phyloP scores from a whole-genome alignment of 345 rosid genomes.

The Pugionium dolabratum region DNA sequence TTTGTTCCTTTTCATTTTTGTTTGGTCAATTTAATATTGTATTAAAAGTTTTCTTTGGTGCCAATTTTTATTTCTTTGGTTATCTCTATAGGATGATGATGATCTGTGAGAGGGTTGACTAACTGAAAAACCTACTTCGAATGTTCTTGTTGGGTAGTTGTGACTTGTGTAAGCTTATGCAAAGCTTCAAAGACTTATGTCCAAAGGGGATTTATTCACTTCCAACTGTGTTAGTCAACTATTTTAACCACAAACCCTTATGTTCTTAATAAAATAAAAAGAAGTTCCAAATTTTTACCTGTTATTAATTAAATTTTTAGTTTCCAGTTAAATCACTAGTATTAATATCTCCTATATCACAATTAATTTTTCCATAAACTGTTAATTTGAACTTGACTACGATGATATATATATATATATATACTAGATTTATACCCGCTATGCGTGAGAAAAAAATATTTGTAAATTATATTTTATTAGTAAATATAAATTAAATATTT shows the following conservation, averaged over 20 bases:
- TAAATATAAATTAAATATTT: too few species aligned
- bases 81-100: slow-evolving; percentile 28
- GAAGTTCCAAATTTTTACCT: neutral
- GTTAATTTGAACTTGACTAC: neutral
- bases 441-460: too few species aligned
- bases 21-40: neutral
- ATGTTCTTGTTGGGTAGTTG: slow-evolving; percentile 39
- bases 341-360: neutral
- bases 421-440: too few species aligned
- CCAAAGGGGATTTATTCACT: slow-evolving; percentile 39
- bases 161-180: slow-evolving; percentile 36
- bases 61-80: slow-evolving; percentile 15
- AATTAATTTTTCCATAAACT: neutral
- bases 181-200: slow-evolving; percentile 40
- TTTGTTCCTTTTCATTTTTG: neutral
- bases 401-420: too few species aligned
- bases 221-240: slow-evolving; percentile 37
- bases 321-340: neutral
- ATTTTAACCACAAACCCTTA: slow-evolving; percentile 25
- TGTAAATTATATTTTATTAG: too few species aligned
- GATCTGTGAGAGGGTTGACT: slow-evolving; percentile 39
- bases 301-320: neutral
- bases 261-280: neutral
- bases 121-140: slow-evolving; percentile 41
- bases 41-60: neutral